phyloP scores from a whole-genome alignment of 306 rosid genomes.

The Delonix regia region DNA sequence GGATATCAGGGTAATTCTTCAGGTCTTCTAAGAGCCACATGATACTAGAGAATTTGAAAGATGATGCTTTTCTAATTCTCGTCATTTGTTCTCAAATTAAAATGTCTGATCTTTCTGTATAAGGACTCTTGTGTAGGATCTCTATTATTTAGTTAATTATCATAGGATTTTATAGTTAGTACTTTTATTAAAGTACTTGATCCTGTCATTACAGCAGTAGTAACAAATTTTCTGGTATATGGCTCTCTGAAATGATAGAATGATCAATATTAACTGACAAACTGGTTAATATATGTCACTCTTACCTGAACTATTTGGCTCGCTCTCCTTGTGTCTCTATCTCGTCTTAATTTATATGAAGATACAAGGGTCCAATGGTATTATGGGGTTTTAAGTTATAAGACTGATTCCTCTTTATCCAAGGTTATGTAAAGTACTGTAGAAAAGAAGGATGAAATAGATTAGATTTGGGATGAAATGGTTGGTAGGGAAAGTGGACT shows the following conservation, averaged over 20 bases:
- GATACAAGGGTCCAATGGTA: not conserved
- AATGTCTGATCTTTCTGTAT: not conserved
- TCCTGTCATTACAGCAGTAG: not conserved
- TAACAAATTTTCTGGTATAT: not conserved
- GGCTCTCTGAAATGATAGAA: not conserved
- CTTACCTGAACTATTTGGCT: not conserved
- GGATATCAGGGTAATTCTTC: not conserved
- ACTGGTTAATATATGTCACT: not conserved
- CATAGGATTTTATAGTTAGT: not conserved
- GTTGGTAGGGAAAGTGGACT: not conserved
- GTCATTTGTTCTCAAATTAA: not conserved
- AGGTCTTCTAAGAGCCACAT: not conserved
- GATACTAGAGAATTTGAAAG: not conserved
- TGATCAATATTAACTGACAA: not conserved
- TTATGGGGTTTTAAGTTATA: not conserved
- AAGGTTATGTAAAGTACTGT: not conserved
- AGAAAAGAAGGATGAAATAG: not conserved
- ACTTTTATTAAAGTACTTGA: not conserved
- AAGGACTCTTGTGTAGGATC: not conserved
- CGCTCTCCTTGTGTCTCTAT: no score
- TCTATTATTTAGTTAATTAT: not conserved
- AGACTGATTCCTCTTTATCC: not conserved
- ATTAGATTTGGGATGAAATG: not conserved
- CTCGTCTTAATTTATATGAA: not conserved
- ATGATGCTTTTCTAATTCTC: not conserved